Evolutionary conservation across 257 asterid species (phyloP), one percentile per base, ranked within the genome.

Genomic region (Solanum medicagineum): DNA sequence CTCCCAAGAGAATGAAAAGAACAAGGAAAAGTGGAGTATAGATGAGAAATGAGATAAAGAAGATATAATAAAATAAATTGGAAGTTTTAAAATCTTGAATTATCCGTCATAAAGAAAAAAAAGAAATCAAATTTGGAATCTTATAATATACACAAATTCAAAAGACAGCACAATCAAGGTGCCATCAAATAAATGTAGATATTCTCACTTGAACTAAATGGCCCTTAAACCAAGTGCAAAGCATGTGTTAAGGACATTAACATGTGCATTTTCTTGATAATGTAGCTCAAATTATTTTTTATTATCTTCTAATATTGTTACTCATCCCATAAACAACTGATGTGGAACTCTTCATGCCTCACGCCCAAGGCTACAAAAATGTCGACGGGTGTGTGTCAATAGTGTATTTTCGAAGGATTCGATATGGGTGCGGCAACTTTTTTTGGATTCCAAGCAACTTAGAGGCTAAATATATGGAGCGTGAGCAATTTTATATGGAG

Each of bases 211-310:
- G 56, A 80, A 54, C 29, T 44, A 73, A 22, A 83, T 71, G 71
- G 71, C 73, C 85, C 85, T 65, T 81, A 74, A 40, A 53, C 89
- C 88, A 87, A 90, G 81, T 75, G 51, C 85, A 71, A 87, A 80
- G 51, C 87, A 86, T 80, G 81, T 89, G 91, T 84, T 66, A 45
- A 80, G 54, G 86, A 15, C 82, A 53, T 70, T 81, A 88, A 56
- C 87, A 86, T 59, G 87, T 90, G 86, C 66, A 82, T 8, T 85
- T 79, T 73, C 73, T 71, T 55, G 60, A 68, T 54, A 63, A 81
- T 54, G 42, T 55, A 53, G 47, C 84, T 81, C 83, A 77, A 77
- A 24, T 10, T 24, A 26, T 1, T 22, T 22, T 47, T 74, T 14
- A 13, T 7, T 12, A 51, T 47, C 60, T 47, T 75, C 14, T 14